phyloP scores from a whole-genome alignment of 805 yeast species.

The Sugiyamaella americana region DNA sequence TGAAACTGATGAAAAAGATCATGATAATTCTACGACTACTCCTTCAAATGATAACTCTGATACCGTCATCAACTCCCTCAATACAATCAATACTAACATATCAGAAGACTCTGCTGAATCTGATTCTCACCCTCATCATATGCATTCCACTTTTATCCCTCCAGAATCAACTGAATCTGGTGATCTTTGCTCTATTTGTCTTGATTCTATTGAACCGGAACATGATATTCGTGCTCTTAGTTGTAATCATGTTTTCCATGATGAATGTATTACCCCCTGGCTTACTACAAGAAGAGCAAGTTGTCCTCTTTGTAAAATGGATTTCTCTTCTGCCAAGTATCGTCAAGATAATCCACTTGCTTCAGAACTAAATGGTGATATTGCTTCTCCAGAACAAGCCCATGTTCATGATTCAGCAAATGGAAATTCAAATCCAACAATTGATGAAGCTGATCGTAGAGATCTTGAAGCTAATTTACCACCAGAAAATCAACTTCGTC shows the following conservation, averaged over 20 bases:
- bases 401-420: not conserved
- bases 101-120: not conserved
- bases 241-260: constrained; percentile 80
- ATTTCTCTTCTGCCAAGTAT: constrained; percentile 33
- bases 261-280: constrained; percentile 80
- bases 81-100: too few species aligned
- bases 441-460: not conserved
- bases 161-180: constrained; percentile 13
- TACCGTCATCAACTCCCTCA: too few species aligned
- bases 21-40: not conserved
- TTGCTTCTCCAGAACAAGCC: constrained; percentile 9
- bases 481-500: not conserved
- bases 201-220: constrained; percentile 56
- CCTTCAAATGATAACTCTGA: not conserved
- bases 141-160: constrained; percentile 6
- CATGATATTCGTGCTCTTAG: constrained; percentile 66
- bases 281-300: constrained; percentile 65
- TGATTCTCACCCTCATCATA: constrained; percentile 1
- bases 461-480: not conserved
- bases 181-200: constrained; percentile 73
- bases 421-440: not conserved
- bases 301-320: constrained; percentile 79
- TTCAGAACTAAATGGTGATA: too few species aligned
- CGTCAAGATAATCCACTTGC: constrained; percentile 7
- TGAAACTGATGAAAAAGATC: not conserved